These are phyloP conservation scores for Picea mariana DNA, from an alignment of 83 land plant species.

Conservation along the genomic window DNA sequence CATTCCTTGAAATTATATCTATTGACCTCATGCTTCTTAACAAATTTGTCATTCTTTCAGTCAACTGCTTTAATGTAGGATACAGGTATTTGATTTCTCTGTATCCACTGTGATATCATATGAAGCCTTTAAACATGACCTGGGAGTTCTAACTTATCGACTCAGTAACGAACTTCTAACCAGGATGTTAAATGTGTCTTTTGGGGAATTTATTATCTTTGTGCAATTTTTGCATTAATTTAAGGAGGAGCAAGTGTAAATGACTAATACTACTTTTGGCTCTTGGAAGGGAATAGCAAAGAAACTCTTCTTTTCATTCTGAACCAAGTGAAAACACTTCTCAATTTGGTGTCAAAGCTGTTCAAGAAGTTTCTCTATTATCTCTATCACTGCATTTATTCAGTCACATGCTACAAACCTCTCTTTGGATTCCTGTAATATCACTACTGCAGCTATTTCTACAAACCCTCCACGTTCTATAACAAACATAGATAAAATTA, in stretches of 20 bases:
- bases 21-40: neutral
- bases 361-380: no score
- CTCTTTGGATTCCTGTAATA: no score
- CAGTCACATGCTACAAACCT: no score
- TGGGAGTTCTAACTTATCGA: neutral
- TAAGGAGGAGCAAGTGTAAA: neutral
- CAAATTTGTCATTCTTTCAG: neutral
- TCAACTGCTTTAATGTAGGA: neutral
- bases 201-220: neutral
- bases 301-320: neutral
- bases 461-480: no score
- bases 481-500: no score
- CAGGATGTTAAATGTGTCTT: constrained; percentile 5
- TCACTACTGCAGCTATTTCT: no score
- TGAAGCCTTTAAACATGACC: neutral
- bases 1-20: neutral
- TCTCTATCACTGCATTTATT: no score
- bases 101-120: neutral
- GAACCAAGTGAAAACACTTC: no score
- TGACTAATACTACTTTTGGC: neutral
- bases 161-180: neutral
- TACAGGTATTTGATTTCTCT: neutral
- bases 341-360: no score
- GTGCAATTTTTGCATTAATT: neutral
- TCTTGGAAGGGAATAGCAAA: neutral